Percentiles rank a stretch among this genome's conserved stretches.
Evolutionary conservation across 495 filamentous ascomycete species (phyloP).

Genomic region (Hypoxylon subgilvum): DNA sequence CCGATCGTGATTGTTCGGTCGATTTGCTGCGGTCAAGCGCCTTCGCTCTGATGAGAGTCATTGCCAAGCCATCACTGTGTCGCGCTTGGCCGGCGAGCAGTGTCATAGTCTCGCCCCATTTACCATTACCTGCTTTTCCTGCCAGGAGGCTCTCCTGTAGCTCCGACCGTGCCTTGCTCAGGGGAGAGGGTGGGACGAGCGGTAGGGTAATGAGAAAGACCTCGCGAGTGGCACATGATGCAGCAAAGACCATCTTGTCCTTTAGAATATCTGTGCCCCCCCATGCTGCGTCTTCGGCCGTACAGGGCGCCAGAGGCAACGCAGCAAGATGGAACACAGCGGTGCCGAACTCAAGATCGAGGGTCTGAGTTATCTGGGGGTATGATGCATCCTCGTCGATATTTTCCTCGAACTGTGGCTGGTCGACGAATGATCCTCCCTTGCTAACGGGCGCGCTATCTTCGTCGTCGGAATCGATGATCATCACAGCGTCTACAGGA

Average conservation of each 20-base stretch:
- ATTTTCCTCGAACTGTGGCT: conserved; percentile 56
- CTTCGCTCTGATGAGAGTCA: conserved; percentile 65
- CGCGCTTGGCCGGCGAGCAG: conserved; percentile 64
- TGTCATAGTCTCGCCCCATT: conserved; percentile 67
- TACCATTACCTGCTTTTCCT: conserved; percentile 56
- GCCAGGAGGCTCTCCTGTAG: conserved; percentile 52
- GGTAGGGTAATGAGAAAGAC: conserved; percentile 75
- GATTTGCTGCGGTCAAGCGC: conserved; percentile 44
- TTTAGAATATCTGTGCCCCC: conserved; percentile 66
- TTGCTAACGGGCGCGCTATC: conserved; percentile 32
- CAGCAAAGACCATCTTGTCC: conserved; percentile 70
- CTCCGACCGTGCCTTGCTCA: conserved; percentile 57
- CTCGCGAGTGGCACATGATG: conserved; percentile 71
- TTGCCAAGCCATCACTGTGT: conserved; percentile 67
- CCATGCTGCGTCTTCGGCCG: conserved; percentile 56
- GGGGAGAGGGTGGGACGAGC: conserved; percentile 71
- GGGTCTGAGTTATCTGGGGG: conserved; percentile 64
- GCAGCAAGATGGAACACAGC: conserved; percentile 66
- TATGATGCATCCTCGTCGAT: conserved; percentile 50
- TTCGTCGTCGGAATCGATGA: conserved; percentile 83
- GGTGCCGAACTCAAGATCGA: conserved; percentile 71
- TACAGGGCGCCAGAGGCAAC: conserved; percentile 56
- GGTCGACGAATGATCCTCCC: conserved; percentile 44
- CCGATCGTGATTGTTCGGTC: conserved; percentile 42
- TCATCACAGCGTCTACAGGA: conserved; percentile 68